Conservation (phyloP, 2,329 filamentous ascomycete genomes). For the Claviceps sp. region DNA sequence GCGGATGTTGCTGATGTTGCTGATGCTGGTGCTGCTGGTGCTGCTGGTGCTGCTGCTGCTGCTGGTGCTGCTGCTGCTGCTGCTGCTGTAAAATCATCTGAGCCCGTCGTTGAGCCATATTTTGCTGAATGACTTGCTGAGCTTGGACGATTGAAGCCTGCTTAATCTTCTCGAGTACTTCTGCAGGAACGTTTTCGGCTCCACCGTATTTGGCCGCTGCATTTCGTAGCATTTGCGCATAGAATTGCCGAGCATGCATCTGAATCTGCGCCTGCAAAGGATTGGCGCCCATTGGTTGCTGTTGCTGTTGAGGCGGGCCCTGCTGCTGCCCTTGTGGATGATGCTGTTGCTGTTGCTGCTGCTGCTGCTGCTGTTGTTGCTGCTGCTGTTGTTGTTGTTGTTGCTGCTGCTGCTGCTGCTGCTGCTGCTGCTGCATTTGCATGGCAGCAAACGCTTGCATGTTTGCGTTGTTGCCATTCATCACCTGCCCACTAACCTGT, state of each 20-base stretch:
- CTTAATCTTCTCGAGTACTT: slow-evolving; percentile 32
- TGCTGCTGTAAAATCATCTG: slow-evolving; percentile 23
- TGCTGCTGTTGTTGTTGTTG: too few relatives aligned
- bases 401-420: too few relatives aligned
- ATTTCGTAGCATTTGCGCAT: slow-evolving; percentile 22
- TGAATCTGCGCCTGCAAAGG: slow-evolving; percentile 21
- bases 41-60: slow-evolving; percentile 20
- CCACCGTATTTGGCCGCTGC: slow-evolving; percentile 26
- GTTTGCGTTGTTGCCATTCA: slow-evolving; percentile 25
- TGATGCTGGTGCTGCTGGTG: slow-evolving; percentile 10
- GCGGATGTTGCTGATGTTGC: neutral
- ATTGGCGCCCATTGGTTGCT: slow-evolving; percentile 17
- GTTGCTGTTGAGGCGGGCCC: slow-evolving; percentile 16
- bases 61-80: slow-evolving; percentile 18
- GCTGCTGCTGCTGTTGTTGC: slow-evolving; percentile 24
- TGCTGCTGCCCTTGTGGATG: slow-evolving; percentile 14
- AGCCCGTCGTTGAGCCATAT: slow-evolving; percentile 18
- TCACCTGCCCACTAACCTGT: slow-evolving; percentile 25
- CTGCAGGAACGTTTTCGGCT: slow-evolving; percentile 30
- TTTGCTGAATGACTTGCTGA: slow-evolving; percentile 19
- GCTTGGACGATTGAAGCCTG: slow-evolving; percentile 26
- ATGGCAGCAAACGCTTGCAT: slow-evolving; percentile 27
- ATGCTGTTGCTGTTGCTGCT: slow-evolving; percentile 19
- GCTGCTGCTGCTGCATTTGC: slow-evolving; percentile 20
- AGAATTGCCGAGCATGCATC: slow-evolving; percentile 23